Percentiles rank a stretch among this genome's conserved stretches.
phyloP scores from a whole-genome alignment of 768 basidiomycete species.

The Dioszegia crocea region DNA sequence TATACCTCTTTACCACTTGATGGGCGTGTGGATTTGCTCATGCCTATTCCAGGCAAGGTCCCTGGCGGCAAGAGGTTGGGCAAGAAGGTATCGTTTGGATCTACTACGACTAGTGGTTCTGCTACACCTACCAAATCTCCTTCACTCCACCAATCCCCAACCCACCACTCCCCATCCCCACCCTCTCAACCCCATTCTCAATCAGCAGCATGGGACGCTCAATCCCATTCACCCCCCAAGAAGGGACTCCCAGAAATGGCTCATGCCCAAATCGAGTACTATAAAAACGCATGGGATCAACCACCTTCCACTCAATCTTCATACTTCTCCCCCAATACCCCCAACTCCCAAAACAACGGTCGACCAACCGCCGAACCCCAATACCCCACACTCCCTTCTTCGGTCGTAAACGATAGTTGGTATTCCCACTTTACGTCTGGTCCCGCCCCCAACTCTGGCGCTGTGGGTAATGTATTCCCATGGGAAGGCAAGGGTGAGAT shows the following conservation, averaged over 20 bases:
- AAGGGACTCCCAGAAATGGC: conserved; percentile 59
- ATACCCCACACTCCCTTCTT: conserved; percentile 62
- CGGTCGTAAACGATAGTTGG: conserved; percentile 72
- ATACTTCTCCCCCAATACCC: conserved; percentile 11
- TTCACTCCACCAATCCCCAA: background rate
- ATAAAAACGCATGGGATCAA: conserved; percentile 81
- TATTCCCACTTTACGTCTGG: conserved; percentile 46
- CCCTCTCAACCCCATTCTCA: conserved; percentile 35
- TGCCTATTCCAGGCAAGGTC: conserved; percentile 56
- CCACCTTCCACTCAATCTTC: conserved; percentile 45
- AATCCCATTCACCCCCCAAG: conserved; percentile 72
- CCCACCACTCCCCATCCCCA: conserved; percentile 33
- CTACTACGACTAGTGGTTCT: background rate
- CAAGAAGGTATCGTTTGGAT: background rate
- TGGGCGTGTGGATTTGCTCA: conserved; percentile 83
- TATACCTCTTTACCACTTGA: conserved; percentile 79
- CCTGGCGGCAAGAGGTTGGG: background rate
- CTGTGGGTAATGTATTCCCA: conserved; percentile 80
- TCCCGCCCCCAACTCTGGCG: conserved; percentile 62
- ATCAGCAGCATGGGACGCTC: conserved; percentile 78
- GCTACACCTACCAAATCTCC: background rate
- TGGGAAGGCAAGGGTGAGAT: conserved; percentile 68
- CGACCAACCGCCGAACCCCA: conserved; percentile 21
- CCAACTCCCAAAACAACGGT: too few relatives aligned
- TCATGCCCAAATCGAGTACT: conserved; percentile 67